Conservation (phyloP, 345 rosid genomes). For the Cardamine resedifolia region DNA sequence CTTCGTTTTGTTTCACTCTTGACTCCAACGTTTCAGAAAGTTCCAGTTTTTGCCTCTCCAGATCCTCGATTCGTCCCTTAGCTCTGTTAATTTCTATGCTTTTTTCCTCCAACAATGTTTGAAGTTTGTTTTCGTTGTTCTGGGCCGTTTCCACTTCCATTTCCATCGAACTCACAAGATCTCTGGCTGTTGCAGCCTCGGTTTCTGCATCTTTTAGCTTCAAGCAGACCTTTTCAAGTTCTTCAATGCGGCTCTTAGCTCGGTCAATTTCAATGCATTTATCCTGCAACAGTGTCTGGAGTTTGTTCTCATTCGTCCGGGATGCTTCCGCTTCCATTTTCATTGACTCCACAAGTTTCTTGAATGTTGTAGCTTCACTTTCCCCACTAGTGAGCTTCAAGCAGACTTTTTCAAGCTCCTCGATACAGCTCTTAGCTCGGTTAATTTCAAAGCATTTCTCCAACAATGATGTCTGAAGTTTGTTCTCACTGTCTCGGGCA, state of each 20-base stretch:
- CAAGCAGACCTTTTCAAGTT: conserved; percentile 37
- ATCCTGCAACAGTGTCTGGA: conserved; percentile 36
- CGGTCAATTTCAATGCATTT: conserved; percentile 26
- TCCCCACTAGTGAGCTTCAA: conserved; percentile 25
- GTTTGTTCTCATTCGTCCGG: conserved; percentile 24
- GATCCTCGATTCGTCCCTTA: conserved; percentile 9
- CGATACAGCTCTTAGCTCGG: conserved; percentile 30
- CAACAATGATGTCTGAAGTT: conserved; percentile 32
- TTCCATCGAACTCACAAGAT: conserved; percentile 29
- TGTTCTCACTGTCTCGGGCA: conserved; percentile 29
- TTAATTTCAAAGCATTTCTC: conserved; percentile 37
- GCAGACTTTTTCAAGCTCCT: conserved; percentile 38
- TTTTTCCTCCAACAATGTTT: conserved; percentile 33
- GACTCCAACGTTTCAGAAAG: conserved; percentile 26
- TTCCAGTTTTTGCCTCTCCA: conserved; percentile 38
- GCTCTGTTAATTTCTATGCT: conserved; percentile 32
- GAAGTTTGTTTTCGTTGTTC: conserved; percentile 31
- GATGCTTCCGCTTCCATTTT: conserved; percentile 31
- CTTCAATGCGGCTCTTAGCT: conserved; percentile 37
- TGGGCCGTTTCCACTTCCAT: conserved; percentile 17
- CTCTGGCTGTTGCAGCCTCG: conserved; percentile 37
- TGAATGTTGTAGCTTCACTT: conserved; percentile 34
- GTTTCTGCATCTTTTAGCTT: conserved; percentile 32
- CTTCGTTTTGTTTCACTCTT: conserved; percentile 31
- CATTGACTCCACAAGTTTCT: conserved; percentile 31